Base-by-base conservation (phyloP, 1,139 yeast species). In the Yamadazyma triangularis region DNA sequence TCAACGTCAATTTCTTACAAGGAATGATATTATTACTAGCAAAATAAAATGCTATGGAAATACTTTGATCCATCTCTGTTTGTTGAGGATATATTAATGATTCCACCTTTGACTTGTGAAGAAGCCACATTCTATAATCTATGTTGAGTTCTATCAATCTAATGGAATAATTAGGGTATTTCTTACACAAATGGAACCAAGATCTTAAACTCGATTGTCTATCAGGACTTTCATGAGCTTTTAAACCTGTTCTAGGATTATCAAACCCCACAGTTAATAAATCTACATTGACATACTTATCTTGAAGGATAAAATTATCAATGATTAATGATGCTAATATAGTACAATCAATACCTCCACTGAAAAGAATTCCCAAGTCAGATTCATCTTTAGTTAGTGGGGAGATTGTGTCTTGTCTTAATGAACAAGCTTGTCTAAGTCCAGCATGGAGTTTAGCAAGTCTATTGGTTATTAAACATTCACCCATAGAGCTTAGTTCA, bases 341-440 rank as follows among this genome's bases (percentile, higher is more conserved):
- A 0, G 96, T 82, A 51, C 98, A 91, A 48, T 91, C 98, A 8
- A 91, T 63, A 0, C 98, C 99, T 1, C 99, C 98, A 25, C 96
- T 87, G 50, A 87, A 91, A 22, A 91, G 58, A 1, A 91, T 64
- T 0, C 86, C 87, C 15, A 84, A 51, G 22, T 41, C 46, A 3
- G 73, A 53, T 15, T 49, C 60, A 11, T 53, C 54, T 9, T 53
- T 40, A 37, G 64, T 69, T 4, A 73, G 35, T 1, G 91, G 89
- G 35, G 70, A 69, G 7, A 86, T 82, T 0, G 83, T 68, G 2
- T 57, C 51, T 11, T 80, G 69, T 28, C 96, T 63, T 9, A 63
- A 50, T 2, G 25, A 34, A 13, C 45, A 40, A 2, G 45, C 16
- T 4, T 27, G 23, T 24, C 40, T 43, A 12, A 44, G 31, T 1